Evolutionary conservation across 106 monocot species (phyloP).

Genomic region (Apostasia ramifera): DNA sequence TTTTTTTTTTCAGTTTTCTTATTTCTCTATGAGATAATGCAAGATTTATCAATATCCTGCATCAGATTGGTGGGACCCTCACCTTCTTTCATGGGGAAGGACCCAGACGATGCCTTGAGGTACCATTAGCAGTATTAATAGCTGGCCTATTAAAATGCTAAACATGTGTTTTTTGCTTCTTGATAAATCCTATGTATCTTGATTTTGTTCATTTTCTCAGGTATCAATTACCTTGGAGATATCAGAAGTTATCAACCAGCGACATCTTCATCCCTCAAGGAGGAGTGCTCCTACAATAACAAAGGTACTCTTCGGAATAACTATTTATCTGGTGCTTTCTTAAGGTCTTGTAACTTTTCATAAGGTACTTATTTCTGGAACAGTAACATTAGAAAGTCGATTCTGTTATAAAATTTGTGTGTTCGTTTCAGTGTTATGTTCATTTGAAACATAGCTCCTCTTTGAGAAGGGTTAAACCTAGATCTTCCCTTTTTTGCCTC

Average conservation of each 20-base stretch:
- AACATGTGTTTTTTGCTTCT: neutral
- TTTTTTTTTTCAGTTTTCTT: conserved; percentile 3
- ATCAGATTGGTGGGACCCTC: conserved; percentile 94
- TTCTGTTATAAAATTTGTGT: neutral
- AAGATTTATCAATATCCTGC: conserved; percentile 3
- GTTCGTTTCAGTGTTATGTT: neutral
- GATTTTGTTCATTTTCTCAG: conserved; percentile 18
- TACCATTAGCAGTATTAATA: conserved; percentile 10
- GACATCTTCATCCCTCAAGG: conserved; percentile 76
- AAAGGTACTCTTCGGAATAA: conserved; percentile 43
- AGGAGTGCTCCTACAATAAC: conserved; percentile 68
- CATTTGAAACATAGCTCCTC: neutral
- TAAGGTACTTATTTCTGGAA: neutral
- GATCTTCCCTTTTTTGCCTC: too few species aligned
- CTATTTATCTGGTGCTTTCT: neutral
- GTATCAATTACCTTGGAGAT: conserved; percentile 83
- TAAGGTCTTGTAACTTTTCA: neutral
- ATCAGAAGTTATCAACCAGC: conserved; percentile 73
- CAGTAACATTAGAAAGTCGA: neutral
- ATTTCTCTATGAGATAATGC: neutral
- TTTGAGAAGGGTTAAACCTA: too few species aligned
- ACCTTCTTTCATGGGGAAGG: conserved; percentile 84
- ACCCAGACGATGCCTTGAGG: conserved; percentile 91
- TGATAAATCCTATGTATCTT: neutral
- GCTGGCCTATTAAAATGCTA: neutral